Conservation (phyloP, 306 rosid species). For the Quercus aquifolioides region DNA sequence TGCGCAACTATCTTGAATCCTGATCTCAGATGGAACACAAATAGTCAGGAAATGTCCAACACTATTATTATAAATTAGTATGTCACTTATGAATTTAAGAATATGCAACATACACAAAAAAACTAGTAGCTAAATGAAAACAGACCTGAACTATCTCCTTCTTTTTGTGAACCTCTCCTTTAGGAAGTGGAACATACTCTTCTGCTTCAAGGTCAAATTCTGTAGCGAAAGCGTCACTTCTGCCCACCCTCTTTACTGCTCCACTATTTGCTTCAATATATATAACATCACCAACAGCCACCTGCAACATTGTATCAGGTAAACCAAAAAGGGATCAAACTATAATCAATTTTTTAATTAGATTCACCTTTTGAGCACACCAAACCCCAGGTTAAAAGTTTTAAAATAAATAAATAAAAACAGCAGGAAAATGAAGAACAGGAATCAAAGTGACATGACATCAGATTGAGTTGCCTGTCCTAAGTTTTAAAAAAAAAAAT, state of each 20-base stretch:
- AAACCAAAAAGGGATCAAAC: background rate
- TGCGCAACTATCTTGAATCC: background rate
- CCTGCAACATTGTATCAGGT: constrained; percentile 39
- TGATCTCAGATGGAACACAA: background rate
- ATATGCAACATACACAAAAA: background rate
- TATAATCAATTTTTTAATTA: constrained; percentile 1
- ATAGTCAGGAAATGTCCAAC: constrained; percentile 8
- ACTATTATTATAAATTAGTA: background rate
- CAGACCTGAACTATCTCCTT: constrained; percentile 97
- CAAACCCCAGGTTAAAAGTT: background rate
- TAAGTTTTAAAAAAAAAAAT: background rate
- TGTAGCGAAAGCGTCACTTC: constrained; percentile 97
- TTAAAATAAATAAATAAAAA: background rate
- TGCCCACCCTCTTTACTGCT: constrained; percentile 96
- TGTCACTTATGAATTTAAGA: constrained; percentile 1
- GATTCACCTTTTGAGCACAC: background rate
- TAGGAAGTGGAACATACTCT: constrained; percentile 98
- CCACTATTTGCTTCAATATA: constrained; percentile 96
- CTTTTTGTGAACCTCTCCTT: constrained; percentile 98
- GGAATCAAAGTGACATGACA: background rate
- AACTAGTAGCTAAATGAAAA: constrained; percentile 20
- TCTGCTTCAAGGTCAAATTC: constrained; percentile 99
- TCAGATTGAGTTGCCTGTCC: background rate
- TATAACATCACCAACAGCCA: constrained; percentile 96
- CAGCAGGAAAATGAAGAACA: background rate